phyloP scores from a whole-genome alignment of 2,329 filamentous ascomycete genomes.

The Apiospora marii region DNA sequence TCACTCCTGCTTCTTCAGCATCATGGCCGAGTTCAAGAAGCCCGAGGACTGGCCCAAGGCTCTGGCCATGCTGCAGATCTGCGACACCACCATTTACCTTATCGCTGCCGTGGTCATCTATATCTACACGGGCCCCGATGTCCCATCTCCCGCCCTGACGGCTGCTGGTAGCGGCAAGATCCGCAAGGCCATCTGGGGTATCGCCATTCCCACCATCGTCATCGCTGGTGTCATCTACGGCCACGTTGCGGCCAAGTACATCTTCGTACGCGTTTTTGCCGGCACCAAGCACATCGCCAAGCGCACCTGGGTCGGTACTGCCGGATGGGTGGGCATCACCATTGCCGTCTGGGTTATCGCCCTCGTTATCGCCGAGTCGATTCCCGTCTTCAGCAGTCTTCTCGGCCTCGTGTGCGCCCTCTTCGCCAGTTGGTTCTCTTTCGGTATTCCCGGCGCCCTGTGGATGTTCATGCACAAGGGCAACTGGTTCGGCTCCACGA shows the following conservation, averaged over 20 bases:
- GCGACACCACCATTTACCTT: slow-evolving; percentile 69
- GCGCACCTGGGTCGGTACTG: slow-evolving; percentile 57
- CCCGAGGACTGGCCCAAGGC: slow-evolving; percentile 66
- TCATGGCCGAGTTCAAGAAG: slow-evolving; percentile 70
- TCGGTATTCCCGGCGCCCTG: slow-evolving; percentile 54
- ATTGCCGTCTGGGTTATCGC: slow-evolving; percentile 64
- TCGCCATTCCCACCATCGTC: slow-evolving; percentile 74
- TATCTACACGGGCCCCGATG: slow-evolving; percentile 66
- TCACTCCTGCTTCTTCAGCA: slow-evolving; percentile 73
- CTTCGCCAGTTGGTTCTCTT: slow-evolving; percentile 74
- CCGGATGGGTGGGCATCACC: slow-evolving; percentile 67
- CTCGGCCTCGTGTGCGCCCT: slow-evolving; percentile 68
- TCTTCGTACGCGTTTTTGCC: slow-evolving; percentile 70
- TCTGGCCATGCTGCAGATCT: slow-evolving; percentile 57
- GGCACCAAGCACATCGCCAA: slow-evolving; percentile 63
- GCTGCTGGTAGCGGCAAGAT: slow-evolving; percentile 61
- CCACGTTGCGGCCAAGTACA: slow-evolving; percentile 70
- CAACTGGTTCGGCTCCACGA: slow-evolving; percentile 45
- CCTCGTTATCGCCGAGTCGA: slow-evolving; percentile 73
- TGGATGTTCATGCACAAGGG: slow-evolving; percentile 58
- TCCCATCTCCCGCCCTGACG: slow-evolving; percentile 72
- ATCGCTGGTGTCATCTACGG: slow-evolving; percentile 76
- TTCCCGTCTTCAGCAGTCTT: slow-evolving; percentile 73
- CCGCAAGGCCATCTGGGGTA: slow-evolving; percentile 71
- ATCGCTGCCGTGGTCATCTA: slow-evolving; percentile 73